Conservation (phyloP, 1,284 basidiomycete species). For the Boletus hoseneyae region DNA sequence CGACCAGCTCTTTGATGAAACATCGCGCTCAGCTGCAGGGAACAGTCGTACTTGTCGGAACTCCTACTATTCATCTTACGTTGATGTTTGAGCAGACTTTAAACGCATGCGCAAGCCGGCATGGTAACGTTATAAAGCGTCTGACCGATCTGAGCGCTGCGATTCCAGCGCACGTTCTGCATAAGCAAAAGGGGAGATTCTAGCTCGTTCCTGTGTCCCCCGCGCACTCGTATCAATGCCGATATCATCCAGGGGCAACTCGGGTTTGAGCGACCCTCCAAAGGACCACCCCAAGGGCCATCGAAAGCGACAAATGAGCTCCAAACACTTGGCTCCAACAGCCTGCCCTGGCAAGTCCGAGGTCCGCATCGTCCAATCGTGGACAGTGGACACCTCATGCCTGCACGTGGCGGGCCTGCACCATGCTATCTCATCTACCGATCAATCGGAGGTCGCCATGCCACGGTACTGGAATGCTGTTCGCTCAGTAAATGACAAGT, state of each 20-base stretch:
- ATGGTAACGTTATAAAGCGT: neutral
- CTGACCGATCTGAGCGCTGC: neutral
- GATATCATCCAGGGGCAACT: neutral
- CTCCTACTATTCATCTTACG: slow-evolving; percentile 9
- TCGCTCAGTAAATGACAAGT: no score
- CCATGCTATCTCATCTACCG: no score
- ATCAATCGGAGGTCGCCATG: no score
- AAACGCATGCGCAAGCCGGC: slow-evolving; percentile 2
- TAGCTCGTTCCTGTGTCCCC: no score
- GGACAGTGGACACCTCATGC: no score
- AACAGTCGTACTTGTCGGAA: neutral
- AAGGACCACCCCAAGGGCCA: slow-evolving; percentile 3
- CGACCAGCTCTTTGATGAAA: neutral
- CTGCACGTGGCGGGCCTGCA: no score
- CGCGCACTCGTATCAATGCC: neutral
- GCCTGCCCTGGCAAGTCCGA: neutral
- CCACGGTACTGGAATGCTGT: no score
- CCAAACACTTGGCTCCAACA: neutral
- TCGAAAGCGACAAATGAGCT: neutral
- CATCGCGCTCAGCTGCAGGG: neutral
- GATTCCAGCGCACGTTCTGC: neutral
- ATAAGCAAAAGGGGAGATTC: no score
- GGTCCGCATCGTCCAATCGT: no score
- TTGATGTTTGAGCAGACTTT: slow-evolving; percentile 21
- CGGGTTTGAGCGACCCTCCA: slow-evolving; percentile 1